Percentiles rank a stretch among this genome's conserved stretches.
Conservation (phyloP, 495 filamentous ascomycete genomes). For the Poronia punctata region DNA sequence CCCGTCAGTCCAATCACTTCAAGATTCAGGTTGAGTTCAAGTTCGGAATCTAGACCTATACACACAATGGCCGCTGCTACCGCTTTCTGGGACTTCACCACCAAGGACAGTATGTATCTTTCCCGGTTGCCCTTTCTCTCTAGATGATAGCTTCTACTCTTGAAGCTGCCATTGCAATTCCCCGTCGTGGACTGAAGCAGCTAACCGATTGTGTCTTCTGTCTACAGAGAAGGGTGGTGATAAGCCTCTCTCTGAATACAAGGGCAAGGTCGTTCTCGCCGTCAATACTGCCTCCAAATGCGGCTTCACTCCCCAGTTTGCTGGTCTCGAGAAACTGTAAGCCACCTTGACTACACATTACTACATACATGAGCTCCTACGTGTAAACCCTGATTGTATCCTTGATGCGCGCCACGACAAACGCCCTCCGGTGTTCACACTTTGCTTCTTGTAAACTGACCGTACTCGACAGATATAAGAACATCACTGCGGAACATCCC, state of each 20-base stretch:
- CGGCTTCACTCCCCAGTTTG: constrained; percentile 97
- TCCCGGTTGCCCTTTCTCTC: neutral
- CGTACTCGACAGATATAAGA: constrained; percentile 51
- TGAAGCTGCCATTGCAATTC: no score
- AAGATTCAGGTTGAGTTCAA: no score
- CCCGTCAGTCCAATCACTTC: no score
- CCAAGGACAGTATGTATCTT: constrained; percentile 61
- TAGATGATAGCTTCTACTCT: constrained; percentile 3
- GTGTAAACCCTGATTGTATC: neutral
- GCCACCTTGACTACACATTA: neutral
- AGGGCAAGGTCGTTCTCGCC: constrained; percentile 87
- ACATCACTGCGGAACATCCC: constrained; percentile 56
- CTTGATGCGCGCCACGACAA: neutral
- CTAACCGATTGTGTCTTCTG: neutral
- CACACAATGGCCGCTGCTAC: constrained; percentile 80
- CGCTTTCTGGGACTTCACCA: constrained; percentile 85
- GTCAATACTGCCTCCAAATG: constrained; percentile 99
- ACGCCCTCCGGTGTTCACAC: neutral
- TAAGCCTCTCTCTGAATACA: constrained; percentile 59
- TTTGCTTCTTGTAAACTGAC: neutral
- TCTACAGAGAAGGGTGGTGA: constrained; percentile 64
- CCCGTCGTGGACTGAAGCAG: neutral
- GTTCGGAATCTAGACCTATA: constrained; percentile 9
- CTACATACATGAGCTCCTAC: neutral
- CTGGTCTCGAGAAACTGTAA: constrained; percentile 72